These are phyloP conservation scores for Penicillium sp. DNA, from an alignment of 2,329 filamentous ascomycete species.

Conservation along the genomic window DNA sequence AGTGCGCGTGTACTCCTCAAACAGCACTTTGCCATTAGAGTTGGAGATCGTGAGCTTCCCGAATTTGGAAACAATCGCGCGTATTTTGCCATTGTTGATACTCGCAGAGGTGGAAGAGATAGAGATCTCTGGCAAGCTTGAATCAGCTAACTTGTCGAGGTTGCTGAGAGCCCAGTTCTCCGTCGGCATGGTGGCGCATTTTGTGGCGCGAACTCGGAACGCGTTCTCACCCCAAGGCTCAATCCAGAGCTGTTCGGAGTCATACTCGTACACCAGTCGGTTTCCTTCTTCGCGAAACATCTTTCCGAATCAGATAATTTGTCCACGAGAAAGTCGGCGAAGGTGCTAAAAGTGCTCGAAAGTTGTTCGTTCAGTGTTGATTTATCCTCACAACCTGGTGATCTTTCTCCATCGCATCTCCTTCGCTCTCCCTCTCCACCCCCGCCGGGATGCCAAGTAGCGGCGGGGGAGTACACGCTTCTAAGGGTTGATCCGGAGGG, in stretches of 20 bases:
- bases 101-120: conserved; percentile 31
- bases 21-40: conserved; percentile 41
- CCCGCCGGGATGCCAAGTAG: neutral
- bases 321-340: neutral
- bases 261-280: conserved; percentile 35
- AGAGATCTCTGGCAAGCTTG: neutral
- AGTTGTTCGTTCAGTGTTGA: neutral
- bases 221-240: conserved; percentile 39
- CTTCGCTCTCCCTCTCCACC: neutral
- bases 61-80: conserved; percentile 45
- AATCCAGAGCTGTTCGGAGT: conserved; percentile 37
- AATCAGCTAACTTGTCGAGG: conserved; percentile 5
- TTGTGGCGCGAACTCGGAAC: conserved; percentile 36
- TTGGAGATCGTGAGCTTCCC: conserved; percentile 55
- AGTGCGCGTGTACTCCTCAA: conserved; percentile 56
- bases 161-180: conserved; percentile 35
- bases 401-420: neutral
- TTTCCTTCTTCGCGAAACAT: conserved; percentile 20
- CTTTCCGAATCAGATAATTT: neutral
- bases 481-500: too few relatives aligned
- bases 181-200: conserved; percentile 31
- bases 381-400: neutral
- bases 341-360: neutral
- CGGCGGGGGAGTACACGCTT: neutral
- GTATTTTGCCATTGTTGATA: conserved; percentile 51